phyloP scores from a whole-genome alignment of 768 basidiomycete species.

The Amylocystis lapponica region DNA sequence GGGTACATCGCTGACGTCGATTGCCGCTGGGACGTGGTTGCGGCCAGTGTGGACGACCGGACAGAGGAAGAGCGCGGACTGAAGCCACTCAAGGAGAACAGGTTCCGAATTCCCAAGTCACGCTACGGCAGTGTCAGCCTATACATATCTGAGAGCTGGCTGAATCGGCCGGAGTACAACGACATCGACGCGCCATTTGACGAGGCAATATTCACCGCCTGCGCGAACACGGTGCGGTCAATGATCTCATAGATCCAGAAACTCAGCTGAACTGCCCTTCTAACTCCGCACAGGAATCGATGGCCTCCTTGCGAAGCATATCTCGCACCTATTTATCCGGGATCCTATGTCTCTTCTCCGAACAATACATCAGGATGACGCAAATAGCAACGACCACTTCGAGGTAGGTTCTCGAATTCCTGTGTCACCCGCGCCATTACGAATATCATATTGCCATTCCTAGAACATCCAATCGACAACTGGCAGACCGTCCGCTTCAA shows the following conservation, averaged over 20 bases:
- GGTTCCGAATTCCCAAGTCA: constrained; percentile 87
- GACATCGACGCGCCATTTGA: constrained; percentile 82
- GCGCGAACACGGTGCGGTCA: constrained; percentile 70
- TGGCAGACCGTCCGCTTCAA: constrained; percentile 99
- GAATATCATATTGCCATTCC: constrained; percentile 3
- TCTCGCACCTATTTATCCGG: constrained; percentile 94
- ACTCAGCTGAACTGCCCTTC: background rate
- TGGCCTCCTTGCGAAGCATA: constrained; percentile 79
- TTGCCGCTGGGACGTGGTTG: constrained; percentile 98
- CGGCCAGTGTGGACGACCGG: constrained; percentile 96
- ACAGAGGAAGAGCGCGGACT: constrained; percentile 91
- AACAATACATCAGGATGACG: constrained; percentile 92
- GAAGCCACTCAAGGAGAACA: constrained; percentile 77
- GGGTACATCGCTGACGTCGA: constrained; percentile 96
- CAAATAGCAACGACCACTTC: constrained; percentile 86
- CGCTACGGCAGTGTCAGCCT: constrained; percentile 95
- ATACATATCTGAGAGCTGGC: constrained; percentile 84
- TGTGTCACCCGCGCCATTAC: too few species aligned
- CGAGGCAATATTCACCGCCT: constrained; percentile 68
- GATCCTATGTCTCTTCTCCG: constrained; percentile 97
- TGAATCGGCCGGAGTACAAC: constrained; percentile 91
- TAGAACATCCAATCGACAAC: constrained; percentile 99
- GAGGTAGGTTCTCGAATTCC: constrained; percentile 65
- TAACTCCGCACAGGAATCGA: constrained; percentile 60
- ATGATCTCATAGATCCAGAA: background rate